Base-by-base conservation (phyloP, 441 rosid species). In the Daphne laureola region DNA sequence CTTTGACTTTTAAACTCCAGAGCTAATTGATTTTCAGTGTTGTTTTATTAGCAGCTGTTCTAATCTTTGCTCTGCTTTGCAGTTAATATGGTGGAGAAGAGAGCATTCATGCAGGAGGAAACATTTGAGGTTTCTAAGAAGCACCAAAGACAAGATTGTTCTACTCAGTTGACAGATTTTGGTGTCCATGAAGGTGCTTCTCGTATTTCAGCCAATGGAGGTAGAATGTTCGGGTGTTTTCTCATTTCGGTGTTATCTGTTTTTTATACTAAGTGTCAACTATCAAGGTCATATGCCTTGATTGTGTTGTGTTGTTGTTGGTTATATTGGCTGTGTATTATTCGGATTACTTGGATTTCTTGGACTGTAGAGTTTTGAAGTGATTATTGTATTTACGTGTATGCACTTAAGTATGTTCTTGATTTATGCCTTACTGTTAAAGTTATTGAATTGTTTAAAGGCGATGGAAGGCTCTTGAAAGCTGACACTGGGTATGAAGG, bases 31-130 rank as follows among this genome's bases (percentile, higher is more conserved):
- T 59, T 7, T 53, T 6, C 16, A 26, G 11, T 14, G 5, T 2
- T 38, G 41, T 43, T 17, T 54, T 2, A 17, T 63, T 41, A 46
- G 21, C 41, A 48, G 9, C 51, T 23, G 41, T 17, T 16, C 38
- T 40, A 51, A 45, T 18, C 42, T 40, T 14, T 17, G 18, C 0
- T 25, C 14, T 63, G 17, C 31, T 12, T 21, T 67, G 66, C 76
- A 71, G 83, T 54, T 44, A 67, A 46, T 46, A 81, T 78, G 83
- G 72, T 71, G 13, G 63, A 73, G 40, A 81, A 76, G 62, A 65
- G 84, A 35, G 66, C 73, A 51, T 74, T 67, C 63, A 73, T 67
- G 13, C 67, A 75, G 42, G 68, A 73, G 59, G 84, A 69, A 49
- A 40, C 23, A 4, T 62, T 54, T 25, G 64, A 67, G 56, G 49